These are phyloP conservation scores for Rhododendron williamsianum DNA, from an alignment of 148 eudicot genomes.

Conservation along the genomic window DNA sequence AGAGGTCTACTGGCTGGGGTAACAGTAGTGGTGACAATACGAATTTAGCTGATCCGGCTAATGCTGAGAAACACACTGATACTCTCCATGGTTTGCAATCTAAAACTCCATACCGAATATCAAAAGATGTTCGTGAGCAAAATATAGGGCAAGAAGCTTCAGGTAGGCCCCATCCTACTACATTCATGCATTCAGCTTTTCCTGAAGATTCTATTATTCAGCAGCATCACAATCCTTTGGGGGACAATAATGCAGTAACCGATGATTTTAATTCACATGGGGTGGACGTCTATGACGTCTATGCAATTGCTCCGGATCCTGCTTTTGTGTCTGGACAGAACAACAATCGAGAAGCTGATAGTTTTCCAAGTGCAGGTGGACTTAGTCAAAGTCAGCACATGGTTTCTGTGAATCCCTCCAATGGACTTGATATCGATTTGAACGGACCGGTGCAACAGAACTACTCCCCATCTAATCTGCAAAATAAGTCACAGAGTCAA, in stretches of 20 bases:
- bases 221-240: slow-evolving; percentile 20
- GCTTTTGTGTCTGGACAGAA: slow-evolving; percentile 30
- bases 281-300: slow-evolving; percentile 10
- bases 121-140: slow-evolving; percentile 16
- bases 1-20: slow-evolving; percentile 25
- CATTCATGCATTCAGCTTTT: slow-evolving; percentile 21
- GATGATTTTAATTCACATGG: slow-evolving; percentile 12
- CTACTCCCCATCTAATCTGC: slow-evolving; percentile 19
- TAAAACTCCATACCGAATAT: slow-evolving; percentile 20
- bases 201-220: slow-evolving; percentile 25
- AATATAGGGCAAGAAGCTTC: slow-evolving; percentile 20
- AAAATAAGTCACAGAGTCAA: slow-evolving; percentile 23
- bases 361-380: slow-evolving; percentile 21
- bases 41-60: slow-evolving; percentile 4
- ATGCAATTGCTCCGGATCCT: slow-evolving; percentile 17
- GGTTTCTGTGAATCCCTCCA: slow-evolving; percentile 17
- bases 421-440: slow-evolving; percentile 17
- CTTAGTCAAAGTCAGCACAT: slow-evolving; percentile 18
- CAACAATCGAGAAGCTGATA: slow-evolving; percentile 16
- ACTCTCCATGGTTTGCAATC: slow-evolving; percentile 19
- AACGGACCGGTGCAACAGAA: slow-evolving; percentile 20
- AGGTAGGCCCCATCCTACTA: slow-evolving; percentile 26
- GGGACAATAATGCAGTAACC: slow-evolving; percentile 10
- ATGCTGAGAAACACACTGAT: slow-evolving; percentile 20
- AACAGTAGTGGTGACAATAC: not conserved